Percentiles rank a stretch among this genome's conserved stretches.
These are phyloP conservation scores for Handroanthus guayacan DNA, from an alignment of 257 asterid genomes.

Conservation along the genomic window DNA sequence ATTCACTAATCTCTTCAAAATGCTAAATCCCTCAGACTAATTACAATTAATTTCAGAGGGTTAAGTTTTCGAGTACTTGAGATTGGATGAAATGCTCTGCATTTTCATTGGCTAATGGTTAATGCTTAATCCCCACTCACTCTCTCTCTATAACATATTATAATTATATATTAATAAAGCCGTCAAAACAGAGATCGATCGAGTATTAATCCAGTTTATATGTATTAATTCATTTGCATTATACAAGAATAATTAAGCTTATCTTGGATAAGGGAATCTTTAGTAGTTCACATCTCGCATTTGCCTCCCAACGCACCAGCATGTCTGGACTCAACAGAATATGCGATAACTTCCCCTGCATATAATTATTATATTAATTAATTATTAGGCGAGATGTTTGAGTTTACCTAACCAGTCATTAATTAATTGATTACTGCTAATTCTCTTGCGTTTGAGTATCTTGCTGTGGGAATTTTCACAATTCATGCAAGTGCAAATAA, in stretches of 20 bases:
- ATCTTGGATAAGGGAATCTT: constrained; percentile 37
- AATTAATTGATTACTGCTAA: not conserved
- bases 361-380: not conserved
- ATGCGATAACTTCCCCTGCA: constrained; percentile 24
- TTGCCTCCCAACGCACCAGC: constrained; percentile 39
- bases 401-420: not conserved
- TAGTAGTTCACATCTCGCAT: constrained; percentile 29
- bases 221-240: too few species aligned
- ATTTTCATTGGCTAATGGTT: constrained; percentile 22
- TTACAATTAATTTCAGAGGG: constrained; percentile 10
- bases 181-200: not conserved
- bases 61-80: constrained; percentile 17
- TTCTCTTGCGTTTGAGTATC: constrained; percentile 26
- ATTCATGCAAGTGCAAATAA: not conserved
- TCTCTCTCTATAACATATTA: too few species aligned
- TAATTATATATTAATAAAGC: not conserved
- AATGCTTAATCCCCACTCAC: not conserved
- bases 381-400: not conserved
- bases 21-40: not conserved
- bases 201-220: too few species aligned
- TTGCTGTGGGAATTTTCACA: constrained; percentile 31
- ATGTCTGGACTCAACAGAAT: constrained; percentile 34
- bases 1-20: not conserved
- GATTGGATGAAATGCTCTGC: constrained; percentile 11
- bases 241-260: too few species aligned